Evolutionary conservation across 1,284 basidiomycete species (phyloP).

Genomic region (Fistulina hepatica): DNA sequence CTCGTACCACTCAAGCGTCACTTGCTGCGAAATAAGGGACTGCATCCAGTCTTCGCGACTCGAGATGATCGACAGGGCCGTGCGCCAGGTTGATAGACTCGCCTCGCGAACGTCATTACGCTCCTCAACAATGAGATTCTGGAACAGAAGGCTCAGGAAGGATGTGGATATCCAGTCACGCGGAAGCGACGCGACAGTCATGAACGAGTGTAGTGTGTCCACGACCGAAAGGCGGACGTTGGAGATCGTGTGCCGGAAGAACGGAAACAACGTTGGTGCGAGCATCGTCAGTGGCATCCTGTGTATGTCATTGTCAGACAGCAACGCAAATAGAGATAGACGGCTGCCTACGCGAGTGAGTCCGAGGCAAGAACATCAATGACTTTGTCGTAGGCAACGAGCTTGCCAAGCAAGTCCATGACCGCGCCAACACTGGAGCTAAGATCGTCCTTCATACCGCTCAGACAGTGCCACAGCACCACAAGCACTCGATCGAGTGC

Average conservation of each 20-base stretch:
- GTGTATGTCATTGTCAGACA: constrained; percentile 9
- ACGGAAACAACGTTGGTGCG: constrained; percentile 87
- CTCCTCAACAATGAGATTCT: constrained; percentile 93
- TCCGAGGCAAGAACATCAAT: constrained; percentile 66
- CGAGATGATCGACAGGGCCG: constrained; percentile 50
- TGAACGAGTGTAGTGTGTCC: constrained; percentile 81
- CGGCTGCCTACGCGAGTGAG: constrained; percentile 47
- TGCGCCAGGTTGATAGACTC: constrained; percentile 72
- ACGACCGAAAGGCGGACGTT: constrained; percentile 92
- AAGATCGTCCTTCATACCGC: constrained; percentile 92
- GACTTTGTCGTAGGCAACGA: constrained; percentile 75
- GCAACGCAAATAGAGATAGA: constrained; percentile 4
- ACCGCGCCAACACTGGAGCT: constrained; percentile 95
- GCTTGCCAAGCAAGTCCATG: constrained; percentile 88
- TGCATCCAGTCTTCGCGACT: constrained; percentile 38
- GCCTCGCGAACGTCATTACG: constrained; percentile 75
- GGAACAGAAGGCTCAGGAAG: constrained; percentile 81
- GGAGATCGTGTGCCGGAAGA: constrained; percentile 95
- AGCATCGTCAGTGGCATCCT: constrained; percentile 72
- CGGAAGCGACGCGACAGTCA: constrained; percentile 66
- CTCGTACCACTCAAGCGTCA: constrained; percentile 73
- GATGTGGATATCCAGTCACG: constrained; percentile 75
- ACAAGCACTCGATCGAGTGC: constrained; percentile 66
- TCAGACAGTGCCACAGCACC: constrained; percentile 86
- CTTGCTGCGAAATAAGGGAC: constrained; percentile 38